phyloP scores from a whole-genome alignment of 345 rosid species.

The Durio zibethinus region DNA sequence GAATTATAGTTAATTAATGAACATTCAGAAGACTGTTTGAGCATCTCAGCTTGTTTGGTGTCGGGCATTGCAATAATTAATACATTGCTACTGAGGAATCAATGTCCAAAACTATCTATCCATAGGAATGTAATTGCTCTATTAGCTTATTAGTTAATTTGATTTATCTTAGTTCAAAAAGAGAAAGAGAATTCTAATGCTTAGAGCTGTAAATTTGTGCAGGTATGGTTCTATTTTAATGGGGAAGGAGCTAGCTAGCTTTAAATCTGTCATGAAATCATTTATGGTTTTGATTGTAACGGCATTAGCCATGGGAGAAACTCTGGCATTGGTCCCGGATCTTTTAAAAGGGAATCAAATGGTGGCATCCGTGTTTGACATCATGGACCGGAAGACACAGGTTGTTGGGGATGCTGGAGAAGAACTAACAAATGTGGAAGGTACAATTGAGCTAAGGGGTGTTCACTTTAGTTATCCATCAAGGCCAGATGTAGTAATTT shows the following conservation, averaged over 20 bases:
- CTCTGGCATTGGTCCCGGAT: slow-evolving; percentile 85
- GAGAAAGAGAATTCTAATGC: slow-evolving; percentile 8
- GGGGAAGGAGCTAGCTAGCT: slow-evolving; percentile 74
- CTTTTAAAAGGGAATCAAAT: slow-evolving; percentile 92
- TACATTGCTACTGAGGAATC: neutral
- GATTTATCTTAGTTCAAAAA: neutral
- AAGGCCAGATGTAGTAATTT: slow-evolving; percentile 74
- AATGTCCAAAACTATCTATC: neutral
- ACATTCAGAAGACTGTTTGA: neutral
- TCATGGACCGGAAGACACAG: slow-evolving; percentile 70
- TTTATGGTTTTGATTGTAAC: slow-evolving; percentile 95
- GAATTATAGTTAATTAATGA: neutral
- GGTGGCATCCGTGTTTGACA: slow-evolving; percentile 84
- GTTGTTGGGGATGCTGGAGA: slow-evolving; percentile 62
- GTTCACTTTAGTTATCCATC: slow-evolving; percentile 84
- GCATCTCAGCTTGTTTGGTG: neutral
- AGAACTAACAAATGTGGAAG: slow-evolving; percentile 61
- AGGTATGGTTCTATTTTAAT: slow-evolving; percentile 95
- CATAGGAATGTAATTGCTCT: neutral
- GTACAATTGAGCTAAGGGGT: slow-evolving; percentile 63
- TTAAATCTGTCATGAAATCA: slow-evolving; percentile 85
- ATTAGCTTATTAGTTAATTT: neutral
- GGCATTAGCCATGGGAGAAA: slow-evolving; percentile 96
- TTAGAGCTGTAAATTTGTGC: slow-evolving; percentile 13
- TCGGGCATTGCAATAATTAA: neutral